These are phyloP conservation scores for Limonium bicolor DNA, from an alignment of 148 eudicot species.

Conservation along the genomic window DNA sequence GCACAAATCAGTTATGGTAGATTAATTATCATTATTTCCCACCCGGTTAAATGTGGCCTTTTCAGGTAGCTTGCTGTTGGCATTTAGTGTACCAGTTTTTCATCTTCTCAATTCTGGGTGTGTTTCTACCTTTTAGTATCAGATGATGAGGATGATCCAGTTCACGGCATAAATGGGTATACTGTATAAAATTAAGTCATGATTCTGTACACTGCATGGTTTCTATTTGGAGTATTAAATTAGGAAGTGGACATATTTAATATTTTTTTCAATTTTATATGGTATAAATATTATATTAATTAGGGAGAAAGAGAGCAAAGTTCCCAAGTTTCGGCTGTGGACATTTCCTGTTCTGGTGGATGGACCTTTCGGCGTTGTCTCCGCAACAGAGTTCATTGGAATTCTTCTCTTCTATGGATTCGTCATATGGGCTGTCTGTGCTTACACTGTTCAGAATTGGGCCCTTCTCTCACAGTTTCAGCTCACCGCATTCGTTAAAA, in stretches of 20 bases:
- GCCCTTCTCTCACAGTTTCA: slow-evolving; percentile 10
- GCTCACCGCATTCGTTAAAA: slow-evolving; percentile 17
- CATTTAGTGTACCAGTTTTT: slow-evolving; percentile 54
- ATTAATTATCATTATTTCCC: neutral
- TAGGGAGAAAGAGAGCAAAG: slow-evolving; percentile 34
- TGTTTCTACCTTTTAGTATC: slow-evolving; percentile 31
- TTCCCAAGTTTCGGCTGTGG: slow-evolving; percentile 53
- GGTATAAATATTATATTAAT: slow-evolving; percentile 1
- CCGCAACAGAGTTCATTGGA: slow-evolving; percentile 71
- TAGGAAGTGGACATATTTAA: slow-evolving; percentile 30
- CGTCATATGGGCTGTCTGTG: slow-evolving; percentile 41
- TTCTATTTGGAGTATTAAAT: too few relatives aligned
- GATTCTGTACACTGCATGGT: too few relatives aligned
- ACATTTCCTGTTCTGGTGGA: slow-evolving; percentile 80
- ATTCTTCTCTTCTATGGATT: slow-evolving; percentile 33
- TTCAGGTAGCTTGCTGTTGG: slow-evolving; percentile 57
- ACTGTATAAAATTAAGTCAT: too few relatives aligned
- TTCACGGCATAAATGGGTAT: too few relatives aligned
- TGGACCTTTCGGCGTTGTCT: slow-evolving; percentile 84
- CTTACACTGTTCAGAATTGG: slow-evolving; percentile 18
- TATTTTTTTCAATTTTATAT: neutral
- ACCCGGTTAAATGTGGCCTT: neutral
- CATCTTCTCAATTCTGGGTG: slow-evolving; percentile 49
- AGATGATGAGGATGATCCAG: slow-evolving; percentile 31
- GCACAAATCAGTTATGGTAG: too few relatives aligned